Evolutionary conservation across 495 filamentous ascomycete genomes (phyloP).

Genomic region (Lichina pygmaea): DNA sequence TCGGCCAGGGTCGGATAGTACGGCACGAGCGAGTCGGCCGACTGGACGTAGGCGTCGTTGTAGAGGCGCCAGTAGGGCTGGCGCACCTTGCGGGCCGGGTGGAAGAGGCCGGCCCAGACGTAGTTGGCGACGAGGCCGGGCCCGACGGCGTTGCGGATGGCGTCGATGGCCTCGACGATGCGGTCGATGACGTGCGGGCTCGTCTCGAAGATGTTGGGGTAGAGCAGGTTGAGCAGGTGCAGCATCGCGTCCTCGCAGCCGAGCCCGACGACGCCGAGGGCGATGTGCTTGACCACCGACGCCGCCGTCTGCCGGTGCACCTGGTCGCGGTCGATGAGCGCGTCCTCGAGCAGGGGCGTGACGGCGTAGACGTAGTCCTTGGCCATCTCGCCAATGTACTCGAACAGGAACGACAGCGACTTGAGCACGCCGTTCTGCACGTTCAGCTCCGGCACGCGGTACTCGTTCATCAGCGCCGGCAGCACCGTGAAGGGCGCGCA

Average conservation of each 20-base stretch:
- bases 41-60: slow-evolving; percentile 90
- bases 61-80: slow-evolving; percentile 85
- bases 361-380: slow-evolving; percentile 99
- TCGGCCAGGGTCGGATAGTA: slow-evolving; percentile 73
- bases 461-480: slow-evolving; percentile 99
- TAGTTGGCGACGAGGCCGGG: slow-evolving; percentile 88
- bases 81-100: slow-evolving; percentile 81
- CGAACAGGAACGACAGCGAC: slow-evolving; percentile 87
- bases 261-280: slow-evolving; percentile 80
- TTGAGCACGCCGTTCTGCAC: slow-evolving; percentile 98
- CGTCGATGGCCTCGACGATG: slow-evolving; percentile 89
- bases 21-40: slow-evolving; percentile 80
- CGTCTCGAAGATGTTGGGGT: slow-evolving; percentile 95
- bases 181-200: slow-evolving; percentile 96
- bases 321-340: slow-evolving; percentile 92
- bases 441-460: slow-evolving; percentile 92
- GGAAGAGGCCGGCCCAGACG: slow-evolving; percentile 90
- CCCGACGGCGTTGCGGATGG: slow-evolving; percentile 81
- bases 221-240: slow-evolving; percentile 84
- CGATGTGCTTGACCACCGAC: slow-evolving; percentile 88
- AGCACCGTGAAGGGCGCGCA: slow-evolving; percentile 96
- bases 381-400: slow-evolving; percentile 98
- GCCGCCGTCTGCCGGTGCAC: slow-evolving; percentile 95
- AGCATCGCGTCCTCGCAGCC: slow-evolving; percentile 99
- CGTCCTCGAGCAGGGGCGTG: slow-evolving; percentile 90